These are phyloP conservation scores for Dendrobium nobile DNA, from an alignment of 106 monocot species.

Conservation along the genomic window DNA sequence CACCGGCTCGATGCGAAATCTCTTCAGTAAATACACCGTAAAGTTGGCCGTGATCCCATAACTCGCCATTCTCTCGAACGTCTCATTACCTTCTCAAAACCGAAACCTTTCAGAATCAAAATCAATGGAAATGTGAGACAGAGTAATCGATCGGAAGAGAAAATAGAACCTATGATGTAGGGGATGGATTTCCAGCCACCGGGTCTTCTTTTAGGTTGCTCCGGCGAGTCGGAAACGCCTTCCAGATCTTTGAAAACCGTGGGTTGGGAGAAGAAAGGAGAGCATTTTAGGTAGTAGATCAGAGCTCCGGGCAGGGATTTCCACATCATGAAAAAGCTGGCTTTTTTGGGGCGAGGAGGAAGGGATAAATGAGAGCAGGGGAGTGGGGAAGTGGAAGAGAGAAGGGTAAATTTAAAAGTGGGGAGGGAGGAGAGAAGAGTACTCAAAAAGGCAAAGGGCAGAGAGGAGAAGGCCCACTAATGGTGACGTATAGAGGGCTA, in stretches of 20 bases:
- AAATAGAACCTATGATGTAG: conserved; percentile 19
- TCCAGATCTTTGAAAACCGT: not conserved
- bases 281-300: not conserved
- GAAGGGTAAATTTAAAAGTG: not conserved
- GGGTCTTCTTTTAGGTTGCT: not conserved
- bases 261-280: conserved; percentile 8
- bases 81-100: conserved; percentile 35
- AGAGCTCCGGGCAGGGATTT: not conserved
- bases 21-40: conserved; percentile 29
- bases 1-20: conserved; percentile 24
- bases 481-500: not conserved
- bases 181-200: conserved; percentile 33
- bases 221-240: not conserved
- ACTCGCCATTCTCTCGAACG: conserved; percentile 40
- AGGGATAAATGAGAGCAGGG: not conserved
- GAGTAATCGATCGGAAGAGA: not conserved
- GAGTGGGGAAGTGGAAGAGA: not conserved
- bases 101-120: not conserved
- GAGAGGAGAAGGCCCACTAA: conserved; percentile 3
- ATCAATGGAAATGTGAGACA: not conserved
- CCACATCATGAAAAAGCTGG: not conserved
- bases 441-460: not conserved
- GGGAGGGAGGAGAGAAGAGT: not conserved
- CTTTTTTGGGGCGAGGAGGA: not conserved
- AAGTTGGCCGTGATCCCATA: conserved; percentile 41